Base-by-base conservation (phyloP, 2,329 filamentous ascomycete genomes). In the Rhinocladiella similis region DNA sequence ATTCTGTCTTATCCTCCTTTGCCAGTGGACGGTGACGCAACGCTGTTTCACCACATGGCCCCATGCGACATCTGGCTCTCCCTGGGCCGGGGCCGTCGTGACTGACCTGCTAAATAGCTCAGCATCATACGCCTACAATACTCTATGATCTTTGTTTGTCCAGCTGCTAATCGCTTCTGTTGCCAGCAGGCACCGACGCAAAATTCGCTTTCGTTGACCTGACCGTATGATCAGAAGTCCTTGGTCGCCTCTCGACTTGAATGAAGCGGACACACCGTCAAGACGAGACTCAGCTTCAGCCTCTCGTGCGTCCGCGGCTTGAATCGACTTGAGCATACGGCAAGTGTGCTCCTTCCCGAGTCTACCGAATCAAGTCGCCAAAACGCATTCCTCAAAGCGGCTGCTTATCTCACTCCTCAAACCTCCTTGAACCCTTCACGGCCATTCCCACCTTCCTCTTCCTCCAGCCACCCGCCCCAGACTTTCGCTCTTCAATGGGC, bases 401-500 rank as follows among this genome's bases (percentile, higher is more conserved):
- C 65, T 70, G 56, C 67, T 70, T 53, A 68, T 67, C 59, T 65
- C 66, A 51, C 63, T 69, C 54, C 66, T 71, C 56, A 68, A 69
- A 64, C 69, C 69, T 58, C 69, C 69, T 46, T 71, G 69, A 69
- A 60, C 51, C 45, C 41, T 46, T 16, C 43, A 45, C 48, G 36
- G 46, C 48, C 43, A 22, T 46, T 50, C 35, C 35, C n/a, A 56
- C 36, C 50, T 43, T 39, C 50, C 53, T 3, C 41, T 54, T n/a
- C 53, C 20, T 36, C 48, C 43, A 18, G 43, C 22, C 27, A 36
- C 36, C 55, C 29, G 22, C 18, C 29, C 39, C 36, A 22, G 43
- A 53, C 41, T 49, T 50, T 39, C 41, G 33, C 62, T 65, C 61
- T 69, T 68, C 66, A 71, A 79, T 80, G 77, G 77, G 77, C 69